Percentiles rank a stretch among this genome's conserved stretches.
These are phyloP conservation scores for Sporothrix protearum DNA, from an alignment of 2,329 filamentous ascomycete species.

Conservation along the genomic window DNA sequence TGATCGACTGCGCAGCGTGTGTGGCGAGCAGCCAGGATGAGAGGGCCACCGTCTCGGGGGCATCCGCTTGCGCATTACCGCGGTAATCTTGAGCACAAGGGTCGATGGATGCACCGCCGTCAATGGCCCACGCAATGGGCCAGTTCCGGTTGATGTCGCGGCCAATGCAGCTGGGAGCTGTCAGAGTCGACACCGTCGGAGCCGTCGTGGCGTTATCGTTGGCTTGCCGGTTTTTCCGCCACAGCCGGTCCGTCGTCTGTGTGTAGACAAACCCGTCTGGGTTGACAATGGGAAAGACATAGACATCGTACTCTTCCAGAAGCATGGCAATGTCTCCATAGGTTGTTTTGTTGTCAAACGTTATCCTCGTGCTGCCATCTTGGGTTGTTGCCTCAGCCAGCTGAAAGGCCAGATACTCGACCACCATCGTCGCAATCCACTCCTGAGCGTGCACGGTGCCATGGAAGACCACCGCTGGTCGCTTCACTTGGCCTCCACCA, in stretches of 20 bases:
- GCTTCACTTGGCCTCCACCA: slow-evolving; percentile 34
- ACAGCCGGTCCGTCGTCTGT: slow-evolving; percentile 54
- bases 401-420: slow-evolving; percentile 52
- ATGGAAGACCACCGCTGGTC: slow-evolving; percentile 53
- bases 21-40: slow-evolving; percentile 37
- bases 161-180: slow-evolving; percentile 42
- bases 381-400: slow-evolving; percentile 32
- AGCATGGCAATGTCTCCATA: slow-evolving; percentile 38
- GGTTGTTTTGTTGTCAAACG: slow-evolving; percentile 22
- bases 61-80: slow-evolving; percentile 39
- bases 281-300: slow-evolving; percentile 61
- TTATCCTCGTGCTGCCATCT: slow-evolving; percentile 31
- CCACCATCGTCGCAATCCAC: slow-evolving; percentile 56
- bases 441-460: slow-evolving; percentile 58
- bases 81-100: slow-evolving; percentile 45
- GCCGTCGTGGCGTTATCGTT: slow-evolving; percentile 39
- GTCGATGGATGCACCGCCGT: slow-evolving; percentile 44
- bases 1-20: slow-evolving; percentile 46
- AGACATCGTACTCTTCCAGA: slow-evolving; percentile 63
- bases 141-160: slow-evolving; percentile 54
- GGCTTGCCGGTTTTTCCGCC: slow-evolving; percentile 58
- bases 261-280: slow-evolving; percentile 60
- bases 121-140: slow-evolving; percentile 45
- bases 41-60: slow-evolving; percentile 52
- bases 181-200: neutral